Base-by-base conservation (phyloP, 2,329 filamentous ascomycete species). In the Diaporthe eres region DNA sequence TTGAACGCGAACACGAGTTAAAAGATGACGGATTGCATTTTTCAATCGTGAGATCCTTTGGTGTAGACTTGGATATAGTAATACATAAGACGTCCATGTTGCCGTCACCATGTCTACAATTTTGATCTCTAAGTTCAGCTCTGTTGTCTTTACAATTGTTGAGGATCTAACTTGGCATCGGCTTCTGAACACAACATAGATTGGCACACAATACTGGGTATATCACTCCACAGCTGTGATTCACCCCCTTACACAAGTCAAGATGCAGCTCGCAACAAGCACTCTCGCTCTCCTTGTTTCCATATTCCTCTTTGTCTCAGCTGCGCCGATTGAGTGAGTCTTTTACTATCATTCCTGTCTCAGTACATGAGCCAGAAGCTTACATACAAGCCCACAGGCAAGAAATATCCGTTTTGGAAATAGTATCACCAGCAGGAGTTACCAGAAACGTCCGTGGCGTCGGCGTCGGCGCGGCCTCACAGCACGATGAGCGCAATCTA, bases 381-480 rank as follows among this genome's bases (percentile, higher is more conserved):
- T 58, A 58, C 31, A 57, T 28, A 58, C 17, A 58, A 37, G 17
- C 55, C 55, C 55, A 58, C 55, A 58, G 55, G 55, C 55, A 22
- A 58, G 37, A 12, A 9, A 3, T 58, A 5, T 3, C 55, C 55
- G 31, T 31, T 8, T 17, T 58, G 31, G 55, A 37, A 58, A 58
- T 2, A 22, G 28, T 19, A 58, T 58, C 25, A 22, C 55, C 55
- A 37, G 55, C 10, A 58, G 9, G 17, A 37, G 31, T 58, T 12
- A 8, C 31, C 8, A 22, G 28, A 28, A 28, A 37, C 2, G 31
- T 31, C 55, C 8, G 8, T n/a, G 31, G 10, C 31, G 17, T 19
- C 19, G 28, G 22, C 55, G 31, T 58, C 12, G 25, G 53, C 28
- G 28, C 34, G 17, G 55, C 31, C 55, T 58, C 55, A 37, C 28